Conservation (phyloP, 2,329 filamentous ascomycete species). For the Botrytis paeoniae region DNA sequence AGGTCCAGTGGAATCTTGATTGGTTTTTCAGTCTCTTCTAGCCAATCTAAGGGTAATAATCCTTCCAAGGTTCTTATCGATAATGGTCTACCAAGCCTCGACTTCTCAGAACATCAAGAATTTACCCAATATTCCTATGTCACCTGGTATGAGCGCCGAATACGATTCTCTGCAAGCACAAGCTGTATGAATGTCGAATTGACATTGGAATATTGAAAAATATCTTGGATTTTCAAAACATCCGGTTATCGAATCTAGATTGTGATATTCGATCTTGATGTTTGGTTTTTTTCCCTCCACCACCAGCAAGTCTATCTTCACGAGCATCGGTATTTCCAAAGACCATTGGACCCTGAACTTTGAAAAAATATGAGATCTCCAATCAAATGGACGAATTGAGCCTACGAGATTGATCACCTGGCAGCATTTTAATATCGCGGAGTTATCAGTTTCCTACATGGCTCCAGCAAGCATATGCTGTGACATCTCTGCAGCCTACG, state of each 20-base stretch:
- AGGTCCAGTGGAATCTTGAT: neutral
- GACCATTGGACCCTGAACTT: neutral
- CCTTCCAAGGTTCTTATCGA: neutral
- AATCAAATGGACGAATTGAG: neutral
- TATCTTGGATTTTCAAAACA: neutral
- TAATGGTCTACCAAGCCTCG: neutral
- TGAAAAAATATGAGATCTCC: neutral
- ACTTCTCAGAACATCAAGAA: neutral
- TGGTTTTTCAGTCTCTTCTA: neutral
- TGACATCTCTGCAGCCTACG: neutral
- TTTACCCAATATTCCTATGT: neutral
- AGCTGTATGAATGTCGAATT: neutral
- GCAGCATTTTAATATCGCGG: neutral
- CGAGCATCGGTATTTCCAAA: neutral
- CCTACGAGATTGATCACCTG: neutral
- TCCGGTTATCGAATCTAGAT: neutral
- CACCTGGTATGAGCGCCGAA: neutral
- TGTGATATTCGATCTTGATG: neutral
- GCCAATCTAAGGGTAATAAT: neutral
- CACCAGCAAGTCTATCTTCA: neutral
- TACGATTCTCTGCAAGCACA: neutral
- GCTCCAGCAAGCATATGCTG: conserved; percentile 11
- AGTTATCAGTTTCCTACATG: neutral
- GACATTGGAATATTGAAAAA: neutral
- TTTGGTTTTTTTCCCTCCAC: neutral